These are phyloP conservation scores for Theileria annulata DNA, from an alignment of 169 alveolate species.

Conservation along the genomic window DNA sequence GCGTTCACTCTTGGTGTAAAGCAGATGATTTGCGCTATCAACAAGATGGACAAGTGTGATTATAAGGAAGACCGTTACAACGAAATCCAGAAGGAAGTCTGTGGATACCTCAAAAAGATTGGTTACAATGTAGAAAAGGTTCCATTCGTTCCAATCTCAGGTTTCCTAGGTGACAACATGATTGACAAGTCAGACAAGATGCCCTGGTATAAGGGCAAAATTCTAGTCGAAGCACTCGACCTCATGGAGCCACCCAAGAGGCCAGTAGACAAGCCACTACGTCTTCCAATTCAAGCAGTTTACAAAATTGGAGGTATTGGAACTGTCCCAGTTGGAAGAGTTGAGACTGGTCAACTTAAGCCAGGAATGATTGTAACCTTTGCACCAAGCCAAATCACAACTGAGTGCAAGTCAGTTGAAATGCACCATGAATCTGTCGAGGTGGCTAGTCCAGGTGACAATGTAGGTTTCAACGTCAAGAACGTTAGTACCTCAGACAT, in stretches of 20 bases:
- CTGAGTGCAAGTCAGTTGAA: constrained; percentile 97
- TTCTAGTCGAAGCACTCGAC: constrained; percentile 95
- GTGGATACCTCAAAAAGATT: constrained; percentile 92
- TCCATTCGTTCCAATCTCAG: constrained; percentile 97
- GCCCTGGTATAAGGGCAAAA: constrained; percentile 98
- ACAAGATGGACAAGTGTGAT: constrained; percentile 98
- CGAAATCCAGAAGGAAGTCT: constrained; percentile 95
- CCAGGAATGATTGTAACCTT: constrained; percentile 83
- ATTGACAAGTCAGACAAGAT: constrained; percentile 92
- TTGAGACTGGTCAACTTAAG: constrained; percentile 95
- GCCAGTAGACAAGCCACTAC: constrained; percentile 94
- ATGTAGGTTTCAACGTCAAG: constrained; percentile 96
- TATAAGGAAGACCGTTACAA: constrained; percentile 94
- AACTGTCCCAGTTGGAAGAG: constrained; percentile 99
- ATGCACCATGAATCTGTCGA: constrained; percentile 96
- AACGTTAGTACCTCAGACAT: constrained; percentile 94
- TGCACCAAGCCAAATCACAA: constrained; percentile 94
- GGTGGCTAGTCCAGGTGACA: constrained; percentile 98
- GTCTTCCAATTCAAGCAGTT: constrained; percentile 96
- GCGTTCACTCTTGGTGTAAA: constrained; percentile 98
- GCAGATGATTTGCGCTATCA: constrained; percentile 97
- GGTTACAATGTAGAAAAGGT: constrained; percentile 97
- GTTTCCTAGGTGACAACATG: constrained; percentile 97
- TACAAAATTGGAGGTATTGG: constrained; percentile 99
- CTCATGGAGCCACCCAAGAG: constrained; percentile 96